These are phyloP conservation scores for Jamesozyma hellenica DNA, from an alignment of 805 yeast species.

Conservation along the genomic window DNA sequence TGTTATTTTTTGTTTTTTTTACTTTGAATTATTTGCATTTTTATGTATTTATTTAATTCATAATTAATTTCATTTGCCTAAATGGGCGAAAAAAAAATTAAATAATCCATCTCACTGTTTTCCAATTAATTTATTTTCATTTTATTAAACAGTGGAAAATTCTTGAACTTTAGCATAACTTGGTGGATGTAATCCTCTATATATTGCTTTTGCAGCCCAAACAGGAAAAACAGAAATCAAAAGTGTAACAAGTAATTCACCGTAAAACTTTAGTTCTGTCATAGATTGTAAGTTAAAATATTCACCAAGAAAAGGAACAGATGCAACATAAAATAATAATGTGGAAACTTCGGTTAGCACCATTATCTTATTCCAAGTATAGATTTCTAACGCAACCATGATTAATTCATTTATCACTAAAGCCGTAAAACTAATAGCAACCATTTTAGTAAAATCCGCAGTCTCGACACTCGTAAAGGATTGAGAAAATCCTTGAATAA, in stretches of 20 bases:
- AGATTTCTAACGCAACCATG: slow-evolving; percentile 89
- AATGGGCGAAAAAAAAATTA: too few species aligned
- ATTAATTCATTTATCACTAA: slow-evolving; percentile 74
- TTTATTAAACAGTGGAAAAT: slow-evolving; percentile 28
- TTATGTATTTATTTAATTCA: background rate
- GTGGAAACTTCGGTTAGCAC: slow-evolving; percentile 62
- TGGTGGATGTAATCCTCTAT: slow-evolving; percentile 78
- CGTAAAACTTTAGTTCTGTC: slow-evolving; percentile 45
- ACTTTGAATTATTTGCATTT: too few species aligned
- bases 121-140: background rate
- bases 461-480: slow-evolving; percentile 52
- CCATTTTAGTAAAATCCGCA: slow-evolving; percentile 57
- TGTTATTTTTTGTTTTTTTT: background rate
- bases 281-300: slow-evolving; percentile 70
- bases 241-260: slow-evolving; percentile 60
- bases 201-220: slow-evolving; percentile 71
- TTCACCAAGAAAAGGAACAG: slow-evolving; percentile 79
- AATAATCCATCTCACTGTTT: too few species aligned
- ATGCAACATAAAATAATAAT: slow-evolving; percentile 50
- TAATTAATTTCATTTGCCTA: too few species aligned
- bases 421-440: slow-evolving; percentile 75
- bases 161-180: slow-evolving; percentile 95
- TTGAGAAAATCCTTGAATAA: slow-evolving; percentile 79
- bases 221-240: slow-evolving; percentile 75
- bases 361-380: slow-evolving; percentile 85